Evolutionary conservation across 768 basidiomycete species (phyloP).

Genomic region (Boletus sp.): DNA sequence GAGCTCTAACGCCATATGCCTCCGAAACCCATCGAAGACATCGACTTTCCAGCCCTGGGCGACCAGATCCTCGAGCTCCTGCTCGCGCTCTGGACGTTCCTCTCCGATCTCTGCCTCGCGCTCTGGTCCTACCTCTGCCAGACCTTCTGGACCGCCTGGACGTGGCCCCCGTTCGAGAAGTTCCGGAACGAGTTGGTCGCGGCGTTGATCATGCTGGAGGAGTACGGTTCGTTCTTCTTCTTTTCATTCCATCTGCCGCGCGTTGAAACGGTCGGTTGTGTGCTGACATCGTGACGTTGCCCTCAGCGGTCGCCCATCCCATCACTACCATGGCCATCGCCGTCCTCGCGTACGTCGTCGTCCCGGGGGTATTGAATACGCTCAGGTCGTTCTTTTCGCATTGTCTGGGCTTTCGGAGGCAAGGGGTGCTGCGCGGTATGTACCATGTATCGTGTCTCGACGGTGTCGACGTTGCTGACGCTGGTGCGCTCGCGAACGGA

Average conservation of each 20-base stretch:
- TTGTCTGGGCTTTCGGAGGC: background rate
- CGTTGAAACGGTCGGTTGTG: background rate
- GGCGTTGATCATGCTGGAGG: slow-evolving; percentile 6
- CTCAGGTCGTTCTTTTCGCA: background rate
- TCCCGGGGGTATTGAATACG: slow-evolving; percentile 1
- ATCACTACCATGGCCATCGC: slow-evolving; percentile 3
- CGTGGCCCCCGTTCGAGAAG: slow-evolving; percentile 22
- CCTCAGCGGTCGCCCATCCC: slow-evolving; percentile 12
- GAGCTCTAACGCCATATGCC: slow-evolving; percentile 16
- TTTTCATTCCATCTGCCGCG: too few species aligned
- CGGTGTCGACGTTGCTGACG: background rate
- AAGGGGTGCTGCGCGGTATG: slow-evolving; percentile 11
- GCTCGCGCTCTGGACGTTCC: slow-evolving; percentile 2
- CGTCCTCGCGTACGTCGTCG: slow-evolving; percentile 11
- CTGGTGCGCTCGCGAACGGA: background rate
- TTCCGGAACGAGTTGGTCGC: slow-evolving; percentile 16
- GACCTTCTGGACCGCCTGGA: slow-evolving; percentile 14
- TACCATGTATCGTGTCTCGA: background rate
- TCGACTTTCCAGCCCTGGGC: slow-evolving; percentile 17
- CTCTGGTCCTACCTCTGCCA: slow-evolving; percentile 10
- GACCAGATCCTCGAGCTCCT: slow-evolving; percentile 18
- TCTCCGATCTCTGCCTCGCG: background rate
- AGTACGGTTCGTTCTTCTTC: slow-evolving; percentile 14
- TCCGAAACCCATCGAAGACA: slow-evolving; percentile 15
- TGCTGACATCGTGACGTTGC: background rate